These are phyloP conservation scores for Macrolepiota albuminosa DNA, from an alignment of 768 basidiomycete species.

Conservation along the genomic window DNA sequence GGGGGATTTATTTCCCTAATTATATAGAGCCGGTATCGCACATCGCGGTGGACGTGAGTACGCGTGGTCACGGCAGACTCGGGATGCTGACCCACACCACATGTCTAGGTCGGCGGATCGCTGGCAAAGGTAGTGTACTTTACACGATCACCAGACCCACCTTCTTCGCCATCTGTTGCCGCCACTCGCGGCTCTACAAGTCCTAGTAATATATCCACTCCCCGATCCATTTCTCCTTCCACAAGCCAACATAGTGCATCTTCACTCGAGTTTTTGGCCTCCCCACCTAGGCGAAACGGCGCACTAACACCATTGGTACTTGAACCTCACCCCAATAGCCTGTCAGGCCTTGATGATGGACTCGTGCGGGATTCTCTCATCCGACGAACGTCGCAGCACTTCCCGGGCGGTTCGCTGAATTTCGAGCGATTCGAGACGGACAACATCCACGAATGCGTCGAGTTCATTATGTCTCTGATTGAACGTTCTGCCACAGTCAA, in stretches of 20 bases:
- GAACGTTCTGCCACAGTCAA: constrained; percentile 81
- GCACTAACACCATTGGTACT: constrained; percentile 82
- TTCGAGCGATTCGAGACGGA: constrained; percentile 97
- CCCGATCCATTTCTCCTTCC: constrained; percentile 40
- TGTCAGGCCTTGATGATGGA: constrained; percentile 34
- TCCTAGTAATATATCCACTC: constrained; percentile 39
- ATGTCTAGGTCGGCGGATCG: constrained; percentile 85
- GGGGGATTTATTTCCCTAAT: constrained; percentile 96
- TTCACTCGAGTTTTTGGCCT: constrained; percentile 22
- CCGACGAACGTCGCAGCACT: constrained; percentile 71
- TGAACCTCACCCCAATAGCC: constrained; percentile 38
- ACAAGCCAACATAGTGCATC: constrained; percentile 25
- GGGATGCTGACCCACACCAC: constrained; percentile 10
- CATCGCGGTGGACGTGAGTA: constrained; percentile 92
- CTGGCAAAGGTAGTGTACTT: constrained; percentile 98
- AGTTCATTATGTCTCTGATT: constrained; percentile 85
- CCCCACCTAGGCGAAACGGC: constrained; percentile 48
- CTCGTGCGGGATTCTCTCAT: constrained; percentile 62
- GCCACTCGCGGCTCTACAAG: constrained; percentile 57
- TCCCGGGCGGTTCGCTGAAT: constrained; percentile 95
- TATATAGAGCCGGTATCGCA: constrained; percentile 97
- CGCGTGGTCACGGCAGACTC: constrained; percentile 3
- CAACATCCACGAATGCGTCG: constrained; percentile 77
- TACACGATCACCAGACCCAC: constrained; percentile 86
- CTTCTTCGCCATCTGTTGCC: constrained; percentile 66